Base-by-base conservation (phyloP, 2,329 filamentous ascomycete genomes). In the Magnaporthales sp. region DNA sequence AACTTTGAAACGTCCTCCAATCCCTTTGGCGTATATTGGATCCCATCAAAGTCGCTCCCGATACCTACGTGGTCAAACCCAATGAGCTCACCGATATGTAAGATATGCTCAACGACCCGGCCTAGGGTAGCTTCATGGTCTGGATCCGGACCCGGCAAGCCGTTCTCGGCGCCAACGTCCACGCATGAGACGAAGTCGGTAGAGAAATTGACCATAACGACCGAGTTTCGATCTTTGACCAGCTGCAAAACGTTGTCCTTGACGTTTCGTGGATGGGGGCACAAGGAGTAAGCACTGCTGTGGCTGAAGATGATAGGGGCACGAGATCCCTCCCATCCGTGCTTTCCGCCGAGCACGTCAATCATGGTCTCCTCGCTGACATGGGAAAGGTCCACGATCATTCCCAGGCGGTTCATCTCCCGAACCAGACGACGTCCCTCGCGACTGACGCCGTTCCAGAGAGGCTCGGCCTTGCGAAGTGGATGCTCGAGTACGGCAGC, bases 391-490 rank as follows among this genome's bases (percentile, higher is more conserved):
- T 97, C 94, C 56, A 98, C 91, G n/a, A 97, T 87, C 89, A 97
- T 93, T 29, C 94, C 94, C 1, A 97, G 81, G 3, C 94, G 86
- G 75, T 97, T 98, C 93, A 98, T 97, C 80, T 98, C 94, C 46
- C 82, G 81, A 61, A 98, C 81, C 0, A 97, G 78, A 13, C 82
- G 75, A 65, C 86, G 84, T 4, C 94, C 94, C 1, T 83, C 83
- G 0, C 83, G 80, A 68, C 90, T 94, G 1, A 98, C 82, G 2
- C 94, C 94, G 65, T 84, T 80, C 86, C 89, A 91, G 67, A 84
- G 79, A 0, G 90, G 86, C 65, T 84, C 76, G 68, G 85, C 81
- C 76, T 80, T 77, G 70, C 78, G 74, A 15, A 80, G 71, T 1
- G 85, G 83, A 31, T 79, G 75, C 68, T 89, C 81, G 71, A 82